Evolutionary conservation across 345 rosid genomes (phyloP).

Genomic region (Sisymbrium altissimum): DNA sequence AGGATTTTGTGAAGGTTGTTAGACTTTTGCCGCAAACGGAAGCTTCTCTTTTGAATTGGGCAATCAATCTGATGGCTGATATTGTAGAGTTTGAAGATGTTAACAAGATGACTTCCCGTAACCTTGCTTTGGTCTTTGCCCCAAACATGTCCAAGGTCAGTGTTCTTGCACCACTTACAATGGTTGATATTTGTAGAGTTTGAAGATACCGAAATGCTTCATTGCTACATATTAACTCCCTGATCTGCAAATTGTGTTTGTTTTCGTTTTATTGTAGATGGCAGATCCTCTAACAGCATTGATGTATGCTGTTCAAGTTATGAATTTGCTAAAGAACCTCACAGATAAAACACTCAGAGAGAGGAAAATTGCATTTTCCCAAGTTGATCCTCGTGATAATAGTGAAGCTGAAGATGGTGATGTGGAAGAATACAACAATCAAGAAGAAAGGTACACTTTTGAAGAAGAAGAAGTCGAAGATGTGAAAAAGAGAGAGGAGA

Average conservation of each 20-base stretch:
- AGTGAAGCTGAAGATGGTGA: constrained; percentile 25
- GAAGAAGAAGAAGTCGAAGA: constrained; percentile 32
- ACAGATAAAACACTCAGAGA: constrained; percentile 50
- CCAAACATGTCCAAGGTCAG: constrained; percentile 92
- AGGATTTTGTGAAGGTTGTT: constrained; percentile 68
- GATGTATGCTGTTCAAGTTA: constrained; percentile 92
- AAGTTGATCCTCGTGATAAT: constrained; percentile 44
- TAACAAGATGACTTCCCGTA: constrained; percentile 94
- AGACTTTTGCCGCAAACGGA: constrained; percentile 76
- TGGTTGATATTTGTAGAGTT: too few species aligned
- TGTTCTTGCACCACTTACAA: background rate
- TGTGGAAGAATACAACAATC: background rate
- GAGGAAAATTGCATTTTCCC: constrained; percentile 41
- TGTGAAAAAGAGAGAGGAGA: background rate
- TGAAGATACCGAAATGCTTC: too few species aligned
- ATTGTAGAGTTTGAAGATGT: constrained; percentile 61
- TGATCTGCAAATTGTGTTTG: background rate
- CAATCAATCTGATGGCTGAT: constrained; percentile 85
- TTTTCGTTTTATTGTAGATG: constrained; percentile 56
- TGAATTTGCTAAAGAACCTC: constrained; percentile 83
- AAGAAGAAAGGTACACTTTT: background rate
- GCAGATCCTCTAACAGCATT: constrained; percentile 84
- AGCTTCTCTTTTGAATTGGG: constrained; percentile 78
- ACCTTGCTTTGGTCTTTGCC: constrained; percentile 85
- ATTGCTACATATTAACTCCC: too few species aligned